Evolutionary conservation across 805 yeast species (phyloP).

Genomic region (Zygosaccharomyces pseudorouxii): DNA sequence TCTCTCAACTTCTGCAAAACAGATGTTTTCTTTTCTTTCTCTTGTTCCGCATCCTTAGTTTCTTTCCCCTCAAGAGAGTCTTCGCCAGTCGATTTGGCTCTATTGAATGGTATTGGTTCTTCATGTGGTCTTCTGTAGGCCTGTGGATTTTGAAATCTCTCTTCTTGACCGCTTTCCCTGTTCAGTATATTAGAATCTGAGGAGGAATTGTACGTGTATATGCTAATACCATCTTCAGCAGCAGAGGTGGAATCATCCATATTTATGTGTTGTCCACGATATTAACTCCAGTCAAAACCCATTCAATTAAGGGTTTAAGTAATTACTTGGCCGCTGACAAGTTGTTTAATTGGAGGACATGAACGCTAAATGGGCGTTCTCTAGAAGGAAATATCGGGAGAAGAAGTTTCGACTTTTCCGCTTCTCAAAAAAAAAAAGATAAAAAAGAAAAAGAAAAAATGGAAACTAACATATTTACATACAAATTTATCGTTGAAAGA

Average conservation of each 20-base stretch:
- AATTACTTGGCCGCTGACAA: too few relatives aligned
- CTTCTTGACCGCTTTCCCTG: background rate
- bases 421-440: too few relatives aligned
- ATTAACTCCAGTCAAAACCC: background rate
- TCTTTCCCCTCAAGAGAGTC: background rate
- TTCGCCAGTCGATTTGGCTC: background rate
- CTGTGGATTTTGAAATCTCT: background rate
- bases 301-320: too few relatives aligned
- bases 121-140: background rate
- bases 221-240: background rate
- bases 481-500: too few relatives aligned
- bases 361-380: too few relatives aligned
- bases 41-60: background rate
- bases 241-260: background rate
- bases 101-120: background rate
- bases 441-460: too few relatives aligned
- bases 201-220: background rate
- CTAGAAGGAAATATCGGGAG: too few relatives aligned
- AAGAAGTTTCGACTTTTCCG: too few relatives aligned
- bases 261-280: background rate
- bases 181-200: background rate
- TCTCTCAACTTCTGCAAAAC: slow-evolving; percentile 12
- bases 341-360: too few relatives aligned
- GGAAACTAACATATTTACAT: too few relatives aligned
- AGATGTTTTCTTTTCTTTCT: background rate